Percentiles rank a stretch among this genome's conserved stretches.
Evolutionary conservation across 2,329 filamentous ascomycete species (phyloP).

Genomic region (Ceratocystis alfenasii): DNA sequence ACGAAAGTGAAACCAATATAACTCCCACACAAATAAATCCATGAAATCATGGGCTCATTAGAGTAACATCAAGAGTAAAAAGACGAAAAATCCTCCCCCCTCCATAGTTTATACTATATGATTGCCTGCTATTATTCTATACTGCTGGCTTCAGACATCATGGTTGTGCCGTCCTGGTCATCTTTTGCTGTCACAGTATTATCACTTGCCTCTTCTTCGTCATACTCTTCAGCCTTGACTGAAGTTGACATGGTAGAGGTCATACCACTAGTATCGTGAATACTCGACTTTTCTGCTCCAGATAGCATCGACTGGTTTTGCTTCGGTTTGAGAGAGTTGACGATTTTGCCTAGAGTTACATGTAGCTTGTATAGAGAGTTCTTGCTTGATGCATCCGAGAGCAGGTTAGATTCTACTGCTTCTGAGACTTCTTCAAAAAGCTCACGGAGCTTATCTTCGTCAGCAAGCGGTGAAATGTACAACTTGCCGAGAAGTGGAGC

Average conservation of each 20-base stretch:
- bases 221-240: slow-evolving; percentile 17
- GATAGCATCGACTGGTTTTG: slow-evolving; percentile 33
- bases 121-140: slow-evolving; percentile 11
- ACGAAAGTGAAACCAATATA: slow-evolving; percentile 9
- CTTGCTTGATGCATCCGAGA: slow-evolving; percentile 48
- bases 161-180: slow-evolving; percentile 12
- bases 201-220: slow-evolving; percentile 18
- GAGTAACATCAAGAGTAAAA: neutral
- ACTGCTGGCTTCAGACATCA: slow-evolving; percentile 17
- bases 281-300: slow-evolving; percentile 6
- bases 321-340: slow-evolving; percentile 43
- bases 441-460: slow-evolving; percentile 45
- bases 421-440: slow-evolving; percentile 47
- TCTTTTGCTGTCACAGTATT: slow-evolving; percentile 15
- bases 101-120: neutral
- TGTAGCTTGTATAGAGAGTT: slow-evolving; percentile 59
- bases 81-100: neutral
- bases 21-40: slow-evolving; percentile 8
- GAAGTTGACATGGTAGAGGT: neutral
- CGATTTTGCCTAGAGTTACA: slow-evolving; percentile 54
- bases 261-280: slow-evolving; percentile 12
- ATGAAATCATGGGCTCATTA: slow-evolving; percentile 15
- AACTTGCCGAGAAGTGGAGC: slow-evolving; percentile 71
- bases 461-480: slow-evolving; percentile 57
- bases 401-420: slow-evolving; percentile 50